Evolutionary conservation across 2,329 filamentous ascomycete species (phyloP), one percentile per base, ranked within the genome.

Genomic region (Aspergillus candidus): DNA sequence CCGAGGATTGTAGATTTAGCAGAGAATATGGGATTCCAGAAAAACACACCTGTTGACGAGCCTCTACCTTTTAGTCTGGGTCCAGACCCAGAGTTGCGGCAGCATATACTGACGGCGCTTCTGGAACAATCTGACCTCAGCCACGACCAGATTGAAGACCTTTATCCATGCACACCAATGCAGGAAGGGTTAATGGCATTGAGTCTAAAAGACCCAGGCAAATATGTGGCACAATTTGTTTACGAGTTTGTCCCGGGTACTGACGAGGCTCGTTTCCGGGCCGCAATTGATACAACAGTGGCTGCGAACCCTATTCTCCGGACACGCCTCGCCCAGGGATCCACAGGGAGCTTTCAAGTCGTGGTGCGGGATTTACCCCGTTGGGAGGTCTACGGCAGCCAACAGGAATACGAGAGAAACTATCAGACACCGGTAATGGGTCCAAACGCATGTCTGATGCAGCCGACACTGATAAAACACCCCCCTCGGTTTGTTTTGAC

Each of bases 121-220:
- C n/a, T n/a, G n/a, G n/a, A n/a, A n/a, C n/a, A n/a, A n/a, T n/a
- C n/a, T n/a, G n/a, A n/a, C n/a, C n/a, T n/a, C n/a, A n/a, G n/a
- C n/a, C n/a, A n/a, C n/a, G 17, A 33, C 17, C 29, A 29, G 11
- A 53, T 68, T 4, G 59, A 66, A 40, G 66, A 71, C 44, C 54
- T 60, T 1, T 67, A 67, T 42, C 66, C 67, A 1, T 63, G 58
- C 7, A 70, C 62, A 6, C 53, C 67, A 4, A 52, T 71, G 1
- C 68, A 71, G 44, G 66, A 68, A 50, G 67, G 65, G 4, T 55
- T 71, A 2, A 42, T 70, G 32, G 63, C 65, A 1, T 33, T 46
- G 13, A 64, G 62, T 0, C 55, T 55, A 27, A 62, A 61, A 40
- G 51, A 62, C 29, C 46, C 53, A 6, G 66, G 62, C 10, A 60